Evolutionary conservation across 352 stramenopile species (phyloP).

Genomic region (Achlya hypogyna): DNA sequence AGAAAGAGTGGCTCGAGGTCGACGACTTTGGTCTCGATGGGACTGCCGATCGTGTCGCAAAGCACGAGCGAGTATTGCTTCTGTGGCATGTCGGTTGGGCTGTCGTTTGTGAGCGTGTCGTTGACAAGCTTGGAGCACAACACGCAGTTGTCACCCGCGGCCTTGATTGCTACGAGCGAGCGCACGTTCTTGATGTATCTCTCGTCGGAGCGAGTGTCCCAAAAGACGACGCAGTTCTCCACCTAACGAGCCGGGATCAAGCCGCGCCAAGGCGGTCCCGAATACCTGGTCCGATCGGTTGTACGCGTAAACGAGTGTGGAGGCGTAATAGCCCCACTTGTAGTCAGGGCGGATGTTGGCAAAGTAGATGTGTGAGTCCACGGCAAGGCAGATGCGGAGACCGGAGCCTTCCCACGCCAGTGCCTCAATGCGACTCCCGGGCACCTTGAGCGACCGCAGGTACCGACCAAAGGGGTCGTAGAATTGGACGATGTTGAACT

Average conservation of each 20-base stretch:
- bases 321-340: slow-evolving; percentile 85
- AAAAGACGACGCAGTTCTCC: slow-evolving; percentile 86
- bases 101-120: slow-evolving; percentile 32
- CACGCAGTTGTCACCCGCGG: slow-evolving; percentile 78
- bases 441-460: slow-evolving; percentile 82
- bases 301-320: slow-evolving; percentile 89
- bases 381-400: slow-evolving; percentile 86
- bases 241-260: slow-evolving; percentile 22
- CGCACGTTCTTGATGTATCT: slow-evolving; percentile 82
- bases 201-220: slow-evolving; percentile 85
- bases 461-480: slow-evolving; percentile 84
- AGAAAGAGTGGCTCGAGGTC: slow-evolving; percentile 78
- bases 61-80: slow-evolving; percentile 79
- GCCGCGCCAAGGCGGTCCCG: no score
- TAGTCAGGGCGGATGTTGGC: slow-evolving; percentile 90
- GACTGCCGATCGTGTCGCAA: slow-evolving; percentile 76
- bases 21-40: slow-evolving; percentile 78
- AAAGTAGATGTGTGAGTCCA: slow-evolving; percentile 94
- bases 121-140: slow-evolving; percentile 79
- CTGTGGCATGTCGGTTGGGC: slow-evolving; percentile 24
- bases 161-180: slow-evolving; percentile 63
- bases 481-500: slow-evolving; percentile 87
- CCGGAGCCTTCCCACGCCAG: slow-evolving; percentile 88
- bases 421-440: slow-evolving; percentile 75
- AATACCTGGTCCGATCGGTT: slow-evolving; percentile 74